phyloP scores from a whole-genome alignment of 768 basidiomycete species.

The Phylloporus sp. region DNA sequence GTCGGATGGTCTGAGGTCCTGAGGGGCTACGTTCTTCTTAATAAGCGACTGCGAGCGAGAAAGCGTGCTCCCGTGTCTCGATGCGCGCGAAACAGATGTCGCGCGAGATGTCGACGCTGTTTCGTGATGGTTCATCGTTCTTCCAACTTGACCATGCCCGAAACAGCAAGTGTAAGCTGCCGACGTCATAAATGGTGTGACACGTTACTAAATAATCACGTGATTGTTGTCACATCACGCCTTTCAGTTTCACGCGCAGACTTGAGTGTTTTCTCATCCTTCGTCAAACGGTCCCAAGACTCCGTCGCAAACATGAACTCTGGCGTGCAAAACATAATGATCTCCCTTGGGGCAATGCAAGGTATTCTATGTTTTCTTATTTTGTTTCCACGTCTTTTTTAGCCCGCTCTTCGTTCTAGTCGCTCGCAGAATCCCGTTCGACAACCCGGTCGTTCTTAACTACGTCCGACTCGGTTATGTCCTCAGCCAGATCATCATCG shows the following conservation, averaged over 20 bases:
- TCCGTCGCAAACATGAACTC: constrained; percentile 54
- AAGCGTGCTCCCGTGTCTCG: constrained; percentile 61
- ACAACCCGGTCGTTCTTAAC: constrained; percentile 75
- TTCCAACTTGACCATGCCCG: too few species aligned
- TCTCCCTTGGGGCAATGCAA: constrained; percentile 94
- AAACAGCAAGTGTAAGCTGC: not conserved
- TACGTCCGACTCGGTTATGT: constrained; percentile 86
- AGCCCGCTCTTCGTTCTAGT: constrained; percentile 42
- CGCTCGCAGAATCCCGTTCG: constrained; percentile 86
- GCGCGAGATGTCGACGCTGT: constrained; percentile 57
- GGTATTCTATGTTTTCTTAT: constrained; percentile 34
- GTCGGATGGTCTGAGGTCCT: constrained; percentile 89
- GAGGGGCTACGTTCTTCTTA: constrained; percentile 88
- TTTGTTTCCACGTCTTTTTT: not conserved
- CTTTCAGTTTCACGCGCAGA: not conserved
- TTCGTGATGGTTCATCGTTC: constrained; percentile 39
- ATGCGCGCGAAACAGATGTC: constrained; percentile 64
- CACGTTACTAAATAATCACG: constrained; percentile 8
- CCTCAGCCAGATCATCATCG: constrained; percentile 60
- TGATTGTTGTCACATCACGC: constrained; percentile 12
- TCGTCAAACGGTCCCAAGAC: constrained; percentile 13
- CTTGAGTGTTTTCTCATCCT: constrained; percentile 7
- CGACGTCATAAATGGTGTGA: constrained; percentile 26
- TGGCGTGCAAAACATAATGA: constrained; percentile 73
- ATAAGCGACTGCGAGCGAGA: constrained; percentile 84